Percentiles rank a stretch among this genome's conserved stretches.
These are phyloP conservation scores for Rhizophagus prolifer DNA, from an alignment of 192 early-diverging fungal genomes.

Conservation along the genomic window DNA sequence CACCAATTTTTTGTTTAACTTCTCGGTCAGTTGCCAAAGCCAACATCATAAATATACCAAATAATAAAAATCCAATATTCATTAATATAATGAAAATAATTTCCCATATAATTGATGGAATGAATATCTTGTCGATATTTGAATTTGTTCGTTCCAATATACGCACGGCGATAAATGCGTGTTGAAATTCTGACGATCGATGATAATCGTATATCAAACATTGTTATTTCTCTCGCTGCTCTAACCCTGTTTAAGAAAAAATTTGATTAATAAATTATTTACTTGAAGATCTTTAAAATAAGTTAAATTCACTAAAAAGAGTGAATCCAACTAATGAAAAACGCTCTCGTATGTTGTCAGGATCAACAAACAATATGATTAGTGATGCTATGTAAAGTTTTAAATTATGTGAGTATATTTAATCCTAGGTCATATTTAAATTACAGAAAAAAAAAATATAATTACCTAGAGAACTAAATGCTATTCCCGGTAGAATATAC, in stretches of 20 bases:
- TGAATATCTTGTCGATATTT: neutral
- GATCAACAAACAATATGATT: neutral
- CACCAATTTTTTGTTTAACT: constrained; percentile 13
- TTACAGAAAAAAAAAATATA: too few species aligned
- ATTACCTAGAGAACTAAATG: constrained; percentile 8
- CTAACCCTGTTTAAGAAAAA: neutral
- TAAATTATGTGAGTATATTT: neutral
- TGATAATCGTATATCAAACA: neutral
- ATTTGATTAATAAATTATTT: neutral
- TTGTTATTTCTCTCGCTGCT: constrained; percentile 9
- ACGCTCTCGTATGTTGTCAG: neutral
- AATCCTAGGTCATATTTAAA: neutral
- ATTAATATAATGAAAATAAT: constrained; percentile 1
- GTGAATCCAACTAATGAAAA: neutral
- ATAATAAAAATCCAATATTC: constrained; percentile 1
- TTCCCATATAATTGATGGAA: neutral
- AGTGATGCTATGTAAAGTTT: neutral
- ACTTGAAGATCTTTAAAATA: neutral
- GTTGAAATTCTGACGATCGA: neutral
- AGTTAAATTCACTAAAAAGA: neutral
- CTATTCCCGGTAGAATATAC: neutral
- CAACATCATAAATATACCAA: constrained; percentile 2
- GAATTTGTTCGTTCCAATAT: neutral
- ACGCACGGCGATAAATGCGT: neutral
- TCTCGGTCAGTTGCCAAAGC: neutral